Evolutionary conservation across 768 basidiomycete genomes (phyloP).

Genomic region (Lentinula raphanica): DNA sequence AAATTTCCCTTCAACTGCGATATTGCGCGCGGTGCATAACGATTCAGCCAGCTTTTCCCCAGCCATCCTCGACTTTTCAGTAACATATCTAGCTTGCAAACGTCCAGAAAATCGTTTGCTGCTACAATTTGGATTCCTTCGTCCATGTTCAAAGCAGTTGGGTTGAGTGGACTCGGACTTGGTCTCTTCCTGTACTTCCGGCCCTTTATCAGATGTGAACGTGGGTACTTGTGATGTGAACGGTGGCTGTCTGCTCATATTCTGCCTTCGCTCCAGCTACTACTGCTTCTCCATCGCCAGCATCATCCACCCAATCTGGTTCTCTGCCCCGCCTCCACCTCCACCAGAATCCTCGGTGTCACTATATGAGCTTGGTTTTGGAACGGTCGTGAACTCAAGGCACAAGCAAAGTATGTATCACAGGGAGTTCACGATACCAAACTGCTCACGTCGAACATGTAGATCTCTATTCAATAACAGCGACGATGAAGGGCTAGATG

Average conservation of each 20-base stretch:
- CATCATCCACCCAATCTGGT: conserved; percentile 5
- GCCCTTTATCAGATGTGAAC: conserved; percentile 47
- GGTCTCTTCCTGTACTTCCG: conserved; percentile 34
- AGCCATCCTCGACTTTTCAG: background rate
- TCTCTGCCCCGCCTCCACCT: conserved; percentile 36
- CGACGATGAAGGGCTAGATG: conserved; percentile 45
- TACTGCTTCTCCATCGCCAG: conserved; percentile 4
- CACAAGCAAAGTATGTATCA: conserved; percentile 31
- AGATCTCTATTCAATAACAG: conserved; percentile 45
- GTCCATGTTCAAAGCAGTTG: conserved; percentile 26
- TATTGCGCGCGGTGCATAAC: background rate
- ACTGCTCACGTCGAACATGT: background rate
- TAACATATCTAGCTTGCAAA: background rate
- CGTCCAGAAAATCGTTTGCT: background rate
- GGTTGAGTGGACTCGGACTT: conserved; percentile 38
- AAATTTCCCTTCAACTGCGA: too few relatives aligned
- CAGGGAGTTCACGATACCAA: background rate
- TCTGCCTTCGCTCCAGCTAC: conserved; percentile 8
- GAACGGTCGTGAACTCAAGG: conserved; percentile 59
- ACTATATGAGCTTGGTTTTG: conserved; percentile 78
- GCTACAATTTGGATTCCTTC: conserved; percentile 3
- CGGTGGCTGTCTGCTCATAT: background rate
- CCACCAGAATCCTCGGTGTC: conserved; percentile 74
- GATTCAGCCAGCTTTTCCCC: background rate
- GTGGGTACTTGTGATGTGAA: conserved; percentile 26